A percentile compares a stretch with the other conserved stretches of the same genome.
Conservation (phyloP, 2,329 filamentous ascomycete genomes). For the Byssoonygena ceratinophila region DNA sequence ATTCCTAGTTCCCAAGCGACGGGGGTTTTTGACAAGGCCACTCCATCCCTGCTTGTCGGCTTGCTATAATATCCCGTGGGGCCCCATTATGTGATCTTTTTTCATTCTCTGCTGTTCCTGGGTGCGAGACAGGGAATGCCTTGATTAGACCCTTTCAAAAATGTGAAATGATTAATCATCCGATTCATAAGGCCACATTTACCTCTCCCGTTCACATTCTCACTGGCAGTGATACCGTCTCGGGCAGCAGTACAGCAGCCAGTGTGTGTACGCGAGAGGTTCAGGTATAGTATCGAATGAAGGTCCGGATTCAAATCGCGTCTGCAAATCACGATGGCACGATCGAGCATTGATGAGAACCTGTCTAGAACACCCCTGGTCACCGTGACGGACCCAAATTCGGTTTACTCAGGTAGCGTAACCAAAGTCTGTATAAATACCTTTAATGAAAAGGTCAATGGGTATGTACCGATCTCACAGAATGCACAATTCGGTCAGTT, state of each 20-base stretch:
- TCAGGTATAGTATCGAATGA: neutral
- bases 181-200: neutral
- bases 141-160: neutral
- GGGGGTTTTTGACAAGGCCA: neutral
- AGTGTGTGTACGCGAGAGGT: neutral
- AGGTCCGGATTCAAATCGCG: neutral
- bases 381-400: neutral
- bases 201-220: too few relatives aligned
- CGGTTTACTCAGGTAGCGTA: too few relatives aligned
- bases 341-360: neutral
- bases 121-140: neutral
- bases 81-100: neutral
- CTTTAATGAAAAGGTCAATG: too few relatives aligned
- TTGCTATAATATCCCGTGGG: neutral
- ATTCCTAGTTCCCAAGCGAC: too few relatives aligned
- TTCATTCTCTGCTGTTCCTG: neutral
- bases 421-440: too few relatives aligned
- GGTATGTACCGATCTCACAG: too few relatives aligned
- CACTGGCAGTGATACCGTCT: too few relatives aligned
- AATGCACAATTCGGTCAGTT: too few relatives aligned
- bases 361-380: neutral
- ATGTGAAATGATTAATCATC: neutral
- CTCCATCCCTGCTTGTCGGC: conserved; percentile 3
- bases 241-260: conserved; percentile 6
- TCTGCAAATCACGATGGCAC: neutral